Evolutionary conservation across 1,284 basidiomycete genomes (phyloP), one percentile per base, ranked within the genome.

Genomic region (Ganoderma lingzhi): DNA sequence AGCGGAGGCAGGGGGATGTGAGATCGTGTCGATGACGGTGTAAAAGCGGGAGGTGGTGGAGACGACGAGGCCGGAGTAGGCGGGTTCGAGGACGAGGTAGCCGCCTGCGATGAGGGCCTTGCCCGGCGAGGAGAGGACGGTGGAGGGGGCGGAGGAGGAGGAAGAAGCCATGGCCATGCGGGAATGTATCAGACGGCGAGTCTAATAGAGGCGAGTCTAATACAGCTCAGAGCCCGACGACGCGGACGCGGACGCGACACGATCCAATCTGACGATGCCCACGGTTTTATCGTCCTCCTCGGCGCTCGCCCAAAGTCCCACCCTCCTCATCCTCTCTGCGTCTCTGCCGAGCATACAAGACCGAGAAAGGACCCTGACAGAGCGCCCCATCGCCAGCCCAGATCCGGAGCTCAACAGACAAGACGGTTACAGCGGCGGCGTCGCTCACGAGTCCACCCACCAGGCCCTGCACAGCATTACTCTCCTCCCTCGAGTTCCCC

Each of bases 31-130:
- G 68, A 92, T 82, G 69, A 88, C 84, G 56, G 96, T 93, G 83
- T 97, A 99, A 84, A 99, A 99, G 53, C 98, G 88, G 23, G 96
- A 95, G 12, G 94, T 94, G 8, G 97, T 97, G 0, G 95, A 95
- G 62, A 98, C 87, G 44, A 96, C 96, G 66, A 95, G 83, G 58
- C 96, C 96, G 39, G 92, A 90, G 80, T 94, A 95, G 6, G 85
- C 81, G 41, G 88, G 90, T 81, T 98, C 96, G 69, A 98, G 91
- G 35, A 98, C 95, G 67, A 98, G 93, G 83, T 98, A 98, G 2
- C 96, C 96, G 2, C 96, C 96, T 2, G 97, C 95, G 68, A 98
- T 81, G 70, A 99, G 89, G 66, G 98, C 97, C 82, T 99, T 99
- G 73, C 97, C 98, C 4, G 97, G 95, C 1, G 97, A 90, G 35